Evolutionary conservation across 2,329 filamentous ascomycete genomes (phyloP).

Genomic region (Colletotrichum noveboracense): DNA sequence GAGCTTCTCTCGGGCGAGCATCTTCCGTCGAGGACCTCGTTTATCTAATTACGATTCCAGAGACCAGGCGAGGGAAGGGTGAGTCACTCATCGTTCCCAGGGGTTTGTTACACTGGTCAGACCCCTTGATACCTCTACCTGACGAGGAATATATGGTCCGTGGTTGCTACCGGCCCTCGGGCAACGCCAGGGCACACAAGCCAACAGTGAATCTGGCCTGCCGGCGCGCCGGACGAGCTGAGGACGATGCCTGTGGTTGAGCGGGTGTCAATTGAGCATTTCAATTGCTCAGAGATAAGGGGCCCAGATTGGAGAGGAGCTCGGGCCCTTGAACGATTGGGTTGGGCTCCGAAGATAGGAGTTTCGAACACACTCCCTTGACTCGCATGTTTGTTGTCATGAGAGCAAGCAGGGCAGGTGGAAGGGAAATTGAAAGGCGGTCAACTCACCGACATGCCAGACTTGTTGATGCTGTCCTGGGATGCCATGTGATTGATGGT

Average conservation of each 20-base stretch:
- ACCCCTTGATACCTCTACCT: background rate
- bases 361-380: background rate
- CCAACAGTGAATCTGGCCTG: background rate
- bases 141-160: background rate
- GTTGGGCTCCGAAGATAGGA: constrained; percentile 1
- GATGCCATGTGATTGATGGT: background rate
- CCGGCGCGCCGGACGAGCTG: background rate
- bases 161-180: background rate
- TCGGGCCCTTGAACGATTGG: background rate
- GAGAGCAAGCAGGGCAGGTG: background rate
- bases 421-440: background rate
- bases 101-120: background rate
- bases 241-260: background rate
- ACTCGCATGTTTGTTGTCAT: background rate
- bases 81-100: background rate
- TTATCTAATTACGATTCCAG: background rate
- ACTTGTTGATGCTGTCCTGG: background rate
- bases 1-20: background rate
- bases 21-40: background rate
- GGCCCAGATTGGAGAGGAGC: background rate
- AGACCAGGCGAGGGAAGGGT: background rate
- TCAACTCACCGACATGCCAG: background rate
- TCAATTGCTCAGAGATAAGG: constrained; percentile 21
- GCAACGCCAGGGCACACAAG: background rate
- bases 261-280: constrained; percentile 14